Evolutionary conservation across 2,329 filamentous ascomycete genomes (phyloP), one percentile per base, ranked within the genome.

Genomic region (Fusarium sp.): DNA sequence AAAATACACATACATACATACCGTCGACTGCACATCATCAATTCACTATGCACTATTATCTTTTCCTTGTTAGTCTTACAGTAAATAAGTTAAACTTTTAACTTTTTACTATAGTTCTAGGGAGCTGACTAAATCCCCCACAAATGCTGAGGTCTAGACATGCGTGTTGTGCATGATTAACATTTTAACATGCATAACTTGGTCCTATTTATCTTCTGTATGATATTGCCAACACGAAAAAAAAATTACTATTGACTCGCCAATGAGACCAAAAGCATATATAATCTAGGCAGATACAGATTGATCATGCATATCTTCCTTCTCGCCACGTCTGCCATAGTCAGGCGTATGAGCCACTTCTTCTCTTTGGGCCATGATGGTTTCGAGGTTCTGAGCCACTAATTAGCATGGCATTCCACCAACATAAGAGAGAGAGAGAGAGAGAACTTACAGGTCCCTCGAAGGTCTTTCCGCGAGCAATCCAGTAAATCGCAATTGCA

Each of bases 231-330:
- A 7, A 27, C 6, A 27, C 6, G 27, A 27, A 27, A 7, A 7
- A 27, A 27, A 7, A 25, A 27, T 27, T 27, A 27, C 27, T 18
- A 18, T 18, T 11, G 9, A 18, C 6, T 35, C 17, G 4, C 8
- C 4, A 4, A 29, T 33, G 0, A 9, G 11, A 2, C 5, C 2
- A 10, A 33, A 50, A 12, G 8, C 9, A 3, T 13, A 18, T 6
- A 4, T 38, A 22, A n/a, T 29, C 15, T 42, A 55, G 5, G 52
- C 36, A 14, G 36, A 45, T 10, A 5, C 36, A 6, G 52, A 55
- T 17, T 55, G n/a, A 15, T 33, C 38, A 12, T 45, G 36, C 4
- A 44, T 20, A 31, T 44, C 20, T 8, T 22, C 20, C n/a, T 55
- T 55, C 15, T 55, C 52, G 25, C 36, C 36, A 31, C 20, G 12